Evolutionary conservation across 306 rosid species (phyloP).

Genomic region (Prunus fruticosa): DNA sequence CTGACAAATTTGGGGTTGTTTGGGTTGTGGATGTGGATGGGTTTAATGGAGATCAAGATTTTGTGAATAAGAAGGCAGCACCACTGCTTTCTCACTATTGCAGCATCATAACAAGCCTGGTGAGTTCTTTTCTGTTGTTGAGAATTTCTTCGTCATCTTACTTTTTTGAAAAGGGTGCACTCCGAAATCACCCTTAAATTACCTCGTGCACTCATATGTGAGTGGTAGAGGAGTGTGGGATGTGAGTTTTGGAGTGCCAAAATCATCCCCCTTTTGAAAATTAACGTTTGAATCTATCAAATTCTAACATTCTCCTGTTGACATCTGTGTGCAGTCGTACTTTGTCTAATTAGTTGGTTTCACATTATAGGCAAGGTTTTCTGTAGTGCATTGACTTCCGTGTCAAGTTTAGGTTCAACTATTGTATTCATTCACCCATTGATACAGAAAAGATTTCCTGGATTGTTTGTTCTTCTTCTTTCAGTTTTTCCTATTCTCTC

Average conservation of each 20-base stretch:
- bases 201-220: no score
- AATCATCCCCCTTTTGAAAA: no score
- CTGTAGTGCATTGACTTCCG: background rate
- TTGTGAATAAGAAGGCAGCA: conserved; percentile 44
- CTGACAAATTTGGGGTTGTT: conserved; percentile 91
- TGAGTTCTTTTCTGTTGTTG: conserved; percentile 25
- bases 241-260: no score
- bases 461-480: background rate
- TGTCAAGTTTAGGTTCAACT: background rate
- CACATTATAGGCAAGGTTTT: background rate
- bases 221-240: no score
- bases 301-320: background rate
- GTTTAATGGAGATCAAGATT: conserved; percentile 31
- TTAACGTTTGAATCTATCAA: background rate
- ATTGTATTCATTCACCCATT: background rate
- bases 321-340: background rate
- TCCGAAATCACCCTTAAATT: no score
- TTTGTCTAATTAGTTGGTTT: background rate
- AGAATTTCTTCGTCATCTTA: background rate
- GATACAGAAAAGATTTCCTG: background rate
- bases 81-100: conserved; percentile 87
- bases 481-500: background rate
- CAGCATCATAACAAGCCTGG: conserved; percentile 91
- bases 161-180: background rate
- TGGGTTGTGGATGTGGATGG: conserved; percentile 70